A percentile compares a stretch with the other conserved stretches of the same genome.
Evolutionary conservation across 1,284 basidiomycete genomes (phyloP).

Genomic region (Microbotryomycetes sp.): DNA sequence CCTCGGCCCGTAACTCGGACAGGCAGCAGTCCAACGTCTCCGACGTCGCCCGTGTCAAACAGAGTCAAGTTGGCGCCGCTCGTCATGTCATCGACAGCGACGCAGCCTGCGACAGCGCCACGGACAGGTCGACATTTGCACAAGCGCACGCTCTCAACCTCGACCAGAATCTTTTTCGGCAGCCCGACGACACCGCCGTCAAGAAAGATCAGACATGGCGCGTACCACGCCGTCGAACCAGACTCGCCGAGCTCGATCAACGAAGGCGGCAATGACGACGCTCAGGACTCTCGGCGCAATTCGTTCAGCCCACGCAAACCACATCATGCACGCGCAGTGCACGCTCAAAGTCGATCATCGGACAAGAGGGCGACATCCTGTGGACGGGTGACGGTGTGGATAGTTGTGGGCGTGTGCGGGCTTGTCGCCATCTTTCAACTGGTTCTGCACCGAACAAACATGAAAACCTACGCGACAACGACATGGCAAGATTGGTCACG

Average conservation of each 20-base stretch:
- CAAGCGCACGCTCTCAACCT: slow-evolving; percentile 1
- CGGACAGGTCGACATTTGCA: slow-evolving; percentile 1
- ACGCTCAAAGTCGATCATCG: too few species aligned
- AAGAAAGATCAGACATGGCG: too few species aligned
- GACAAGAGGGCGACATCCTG: too few species aligned
- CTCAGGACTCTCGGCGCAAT: background rate
- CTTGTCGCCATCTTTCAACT: background rate
- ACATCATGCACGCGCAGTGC: too few species aligned
- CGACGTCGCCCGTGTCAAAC: slow-evolving; percentile 9
- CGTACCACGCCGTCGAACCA: background rate
- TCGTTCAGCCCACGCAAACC: too few species aligned
- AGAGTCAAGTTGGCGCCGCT: background rate
- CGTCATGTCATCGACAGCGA: background rate
- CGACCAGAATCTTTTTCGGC: background rate
- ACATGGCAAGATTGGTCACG: too few species aligned
- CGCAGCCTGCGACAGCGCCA: background rate
- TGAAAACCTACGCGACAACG: too few species aligned
- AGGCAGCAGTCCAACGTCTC: too few species aligned
- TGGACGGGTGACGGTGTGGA: background rate
- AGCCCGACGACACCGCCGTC: slow-evolving; percentile 4
- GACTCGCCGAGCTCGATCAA: background rate
- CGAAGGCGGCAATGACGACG: background rate
- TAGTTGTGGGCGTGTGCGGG: background rate
- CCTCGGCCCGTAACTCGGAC: too few species aligned
- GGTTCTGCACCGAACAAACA: too few species aligned